Conservation (phyloP, 345 rosid species). For the Heritiera littoralis region DNA sequence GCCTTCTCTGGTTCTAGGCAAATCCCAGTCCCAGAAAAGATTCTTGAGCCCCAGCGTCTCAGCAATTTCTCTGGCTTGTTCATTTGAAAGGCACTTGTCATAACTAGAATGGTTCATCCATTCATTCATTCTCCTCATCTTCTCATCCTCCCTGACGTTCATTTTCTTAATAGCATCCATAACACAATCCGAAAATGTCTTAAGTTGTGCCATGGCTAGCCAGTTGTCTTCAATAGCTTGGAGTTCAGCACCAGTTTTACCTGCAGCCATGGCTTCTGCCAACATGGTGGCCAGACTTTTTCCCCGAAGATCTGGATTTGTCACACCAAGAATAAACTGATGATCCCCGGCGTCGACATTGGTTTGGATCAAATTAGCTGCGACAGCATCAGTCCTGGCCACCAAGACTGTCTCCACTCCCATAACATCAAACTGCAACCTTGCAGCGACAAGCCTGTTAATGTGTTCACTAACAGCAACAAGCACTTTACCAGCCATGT, state of each 20-base stretch:
- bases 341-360: slow-evolving; percentile 87
- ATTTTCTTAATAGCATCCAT: slow-evolving; percentile 55
- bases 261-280: slow-evolving; percentile 73
- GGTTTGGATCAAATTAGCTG: slow-evolving; percentile 77
- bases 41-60: slow-evolving; percentile 64
- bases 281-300: slow-evolving; percentile 62
- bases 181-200: slow-evolving; percentile 76
- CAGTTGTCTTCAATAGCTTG: slow-evolving; percentile 86
- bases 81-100: slow-evolving; percentile 70
- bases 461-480: slow-evolving; percentile 91
- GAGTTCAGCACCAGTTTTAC: slow-evolving; percentile 73
- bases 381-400: slow-evolving; percentile 93
- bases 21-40: slow-evolving; percentile 99
- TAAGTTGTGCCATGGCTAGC: slow-evolving; percentile 69
- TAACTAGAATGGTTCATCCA: slow-evolving; percentile 71
- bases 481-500: slow-evolving; percentile 96
- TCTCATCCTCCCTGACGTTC: slow-evolving; percentile 63
- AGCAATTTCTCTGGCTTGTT: slow-evolving; percentile 71
- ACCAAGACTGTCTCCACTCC: slow-evolving; percentile 89
- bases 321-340: slow-evolving; percentile 86
- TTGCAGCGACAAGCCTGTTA: slow-evolving; percentile 87
- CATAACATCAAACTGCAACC: slow-evolving; percentile 96
- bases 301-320: slow-evolving; percentile 73
- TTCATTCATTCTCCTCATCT: slow-evolving; percentile 55
- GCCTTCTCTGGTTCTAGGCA: slow-evolving; percentile 94